Evolutionary conservation across 2,329 filamentous ascomycete genomes (phyloP).

Genomic region (Hypocreales sp.): DNA sequence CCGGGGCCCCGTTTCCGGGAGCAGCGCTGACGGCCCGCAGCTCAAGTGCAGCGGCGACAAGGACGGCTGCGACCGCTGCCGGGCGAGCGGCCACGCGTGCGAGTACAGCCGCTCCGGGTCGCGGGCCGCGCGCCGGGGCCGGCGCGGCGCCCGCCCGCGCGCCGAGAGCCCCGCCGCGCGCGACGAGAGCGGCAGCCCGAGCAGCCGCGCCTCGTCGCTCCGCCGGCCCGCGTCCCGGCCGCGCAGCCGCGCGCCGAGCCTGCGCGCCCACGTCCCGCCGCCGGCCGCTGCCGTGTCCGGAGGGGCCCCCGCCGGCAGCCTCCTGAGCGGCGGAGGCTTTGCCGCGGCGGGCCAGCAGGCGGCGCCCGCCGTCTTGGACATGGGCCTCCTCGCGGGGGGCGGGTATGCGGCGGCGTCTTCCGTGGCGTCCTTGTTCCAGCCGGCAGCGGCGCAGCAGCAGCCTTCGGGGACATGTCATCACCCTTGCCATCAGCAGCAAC

Average conservation of each 20-base stretch:
- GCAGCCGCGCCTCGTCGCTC: not conserved
- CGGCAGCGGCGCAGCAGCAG: too few species aligned
- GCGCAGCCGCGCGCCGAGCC: conserved; percentile 1
- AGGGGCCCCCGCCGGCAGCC: not conserved
- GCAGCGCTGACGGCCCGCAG: too few species aligned
- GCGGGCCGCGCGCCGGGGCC: conserved; percentile 15
- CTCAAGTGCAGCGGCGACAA: conserved; percentile 22
- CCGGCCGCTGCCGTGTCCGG: not conserved
- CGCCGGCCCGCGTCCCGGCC: conserved; percentile 1
- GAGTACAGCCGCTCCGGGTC: conserved; percentile 19
- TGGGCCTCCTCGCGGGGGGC: not conserved
- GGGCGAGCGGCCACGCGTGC: conserved; percentile 13
- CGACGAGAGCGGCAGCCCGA: conserved; percentile 2
- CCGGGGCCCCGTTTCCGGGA: too few species aligned
- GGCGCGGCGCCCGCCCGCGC: conserved; percentile 5
- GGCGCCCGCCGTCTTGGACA: conserved; percentile 1
- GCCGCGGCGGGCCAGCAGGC: not conserved
- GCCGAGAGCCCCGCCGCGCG: conserved; percentile 2
- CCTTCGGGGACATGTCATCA: too few species aligned
- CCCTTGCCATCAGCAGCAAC: too few species aligned
- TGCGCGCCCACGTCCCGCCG: not conserved
- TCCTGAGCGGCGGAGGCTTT: not conserved
- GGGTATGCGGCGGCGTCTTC: not conserved
- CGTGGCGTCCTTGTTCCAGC: not conserved
- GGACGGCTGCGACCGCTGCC: conserved; percentile 19